Percentiles rank a stretch among this genome's conserved stretches.
phyloP scores from a whole-genome alignment of 345 rosid genomes.

The Draba incana region DNA sequence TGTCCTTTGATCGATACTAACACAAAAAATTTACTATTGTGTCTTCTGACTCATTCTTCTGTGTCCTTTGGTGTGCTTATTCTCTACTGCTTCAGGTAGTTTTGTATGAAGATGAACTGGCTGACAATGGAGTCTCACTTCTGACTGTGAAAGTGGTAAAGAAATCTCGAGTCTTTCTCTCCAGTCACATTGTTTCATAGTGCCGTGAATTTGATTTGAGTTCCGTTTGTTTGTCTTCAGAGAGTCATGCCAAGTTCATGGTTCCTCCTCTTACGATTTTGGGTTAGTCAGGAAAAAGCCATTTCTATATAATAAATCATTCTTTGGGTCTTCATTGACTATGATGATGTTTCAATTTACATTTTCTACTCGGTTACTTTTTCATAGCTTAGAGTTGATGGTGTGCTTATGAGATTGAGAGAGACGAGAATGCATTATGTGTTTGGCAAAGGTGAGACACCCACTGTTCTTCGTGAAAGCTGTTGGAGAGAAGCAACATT shows the following conservation, averaged over 20 bases:
- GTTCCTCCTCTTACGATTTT: slow-evolving; percentile 94
- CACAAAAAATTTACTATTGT: background rate
- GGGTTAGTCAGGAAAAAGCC: slow-evolving; percentile 65
- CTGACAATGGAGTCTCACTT: slow-evolving; percentile 93
- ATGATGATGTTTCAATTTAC: background rate
- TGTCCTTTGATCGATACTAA: slow-evolving; percentile 4
- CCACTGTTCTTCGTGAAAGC: slow-evolving; percentile 76
- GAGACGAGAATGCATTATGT: slow-evolving; percentile 85
- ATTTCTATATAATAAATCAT: background rate
- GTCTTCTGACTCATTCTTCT: slow-evolving; percentile 10
- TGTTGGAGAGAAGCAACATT: slow-evolving; percentile 95
- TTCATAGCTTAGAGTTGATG: slow-evolving; percentile 93
- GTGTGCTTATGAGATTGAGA: slow-evolving; percentile 92
- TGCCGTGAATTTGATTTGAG: background rate
- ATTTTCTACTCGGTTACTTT: slow-evolving; percentile 19
- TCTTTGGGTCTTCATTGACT: slow-evolving; percentile 15
- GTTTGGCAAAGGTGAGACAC: slow-evolving; percentile 52
- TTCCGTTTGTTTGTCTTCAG: slow-evolving; percentile 44
- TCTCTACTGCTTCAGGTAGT: slow-evolving; percentile 60
- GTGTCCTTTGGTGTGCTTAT: slow-evolving; percentile 7
- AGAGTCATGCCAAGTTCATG: slow-evolving; percentile 97
- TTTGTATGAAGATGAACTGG: slow-evolving; percentile 95
- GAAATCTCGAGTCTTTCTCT: slow-evolving; percentile 24
- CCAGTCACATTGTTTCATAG: slow-evolving; percentile 10
- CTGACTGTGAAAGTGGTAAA: slow-evolving; percentile 94